Evolutionary conservation across 1,139 yeast species (phyloP), one percentile per base, ranked within the genome.

Genomic region (Suhomyces atakaporum): DNA sequence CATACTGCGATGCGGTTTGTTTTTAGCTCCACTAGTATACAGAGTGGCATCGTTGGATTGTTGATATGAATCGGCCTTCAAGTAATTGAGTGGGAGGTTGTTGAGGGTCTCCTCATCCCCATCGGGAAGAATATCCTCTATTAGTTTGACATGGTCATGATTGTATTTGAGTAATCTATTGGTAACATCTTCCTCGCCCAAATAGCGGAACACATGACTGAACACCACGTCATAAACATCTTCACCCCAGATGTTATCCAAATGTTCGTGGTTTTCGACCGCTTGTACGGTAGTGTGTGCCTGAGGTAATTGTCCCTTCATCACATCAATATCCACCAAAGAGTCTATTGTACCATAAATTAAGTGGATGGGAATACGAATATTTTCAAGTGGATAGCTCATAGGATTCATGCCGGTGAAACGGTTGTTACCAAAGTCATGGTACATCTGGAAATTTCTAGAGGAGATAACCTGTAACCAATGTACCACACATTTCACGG

Each of bases 401-500:
- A 67, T 55, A 1, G 76, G 69, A 19, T 51, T 53, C 27, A 60
- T 45, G 16, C 79, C 77, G 23, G 71, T 60, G 14, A 74, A 61
- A 20, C 61, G 46, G 3, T 57, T 46, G 29, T 49, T 49, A 13
- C 56, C 41, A 2, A 31, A 11, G 42, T 87, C 96, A 51, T 84
- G 90, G 60, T 81, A 90, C 95, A 90, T 84, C 59, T 88, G 96
- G 58, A 90, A 89, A 35, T 79, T 77, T 28, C 79, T 79, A n/a
- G 86, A 72, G 30, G 85, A 70, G 45, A 90, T 84, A 39, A 90
- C 88, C 62, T 90, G 97, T 58, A 90, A 90, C 97, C 97, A 90
- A 62, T 90, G 97, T 23, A 89, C 97, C 32, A 88, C 92, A 16
- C 87, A 79, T 60, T 90, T 90, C 29, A 89, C 97, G 3, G 94